Evolutionary conservation across 2,329 filamentous ascomycete species (phyloP).

Genomic region (Magnaporthales sp.): DNA sequence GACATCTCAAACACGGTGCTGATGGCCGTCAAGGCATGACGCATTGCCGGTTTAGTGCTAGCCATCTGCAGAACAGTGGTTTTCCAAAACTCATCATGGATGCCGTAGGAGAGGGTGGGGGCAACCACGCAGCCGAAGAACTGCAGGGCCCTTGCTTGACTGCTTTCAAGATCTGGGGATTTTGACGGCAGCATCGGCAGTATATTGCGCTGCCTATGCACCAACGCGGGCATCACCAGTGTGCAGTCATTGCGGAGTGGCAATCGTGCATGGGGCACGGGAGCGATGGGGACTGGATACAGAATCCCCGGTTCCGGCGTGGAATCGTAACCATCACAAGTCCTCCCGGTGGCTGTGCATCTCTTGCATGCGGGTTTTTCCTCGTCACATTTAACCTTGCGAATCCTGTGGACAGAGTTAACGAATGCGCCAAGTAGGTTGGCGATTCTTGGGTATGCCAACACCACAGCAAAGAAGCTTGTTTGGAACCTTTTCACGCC

Average conservation of each 20-base stretch:
- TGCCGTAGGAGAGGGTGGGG: slow-evolving; percentile 29
- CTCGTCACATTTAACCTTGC: slow-evolving; percentile 23
- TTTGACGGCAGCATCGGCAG: background rate
- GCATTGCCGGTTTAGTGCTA: slow-evolving; percentile 33
- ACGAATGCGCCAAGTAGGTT: background rate
- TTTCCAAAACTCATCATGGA: slow-evolving; percentile 34
- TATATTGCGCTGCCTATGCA: background rate
- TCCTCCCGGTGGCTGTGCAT: slow-evolving; percentile 20
- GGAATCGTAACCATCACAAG: slow-evolving; percentile 19
- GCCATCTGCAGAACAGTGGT: slow-evolving; percentile 35
- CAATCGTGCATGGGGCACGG: background rate
- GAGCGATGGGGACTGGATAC: background rate
- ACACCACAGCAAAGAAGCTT: background rate
- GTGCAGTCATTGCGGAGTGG: background rate
- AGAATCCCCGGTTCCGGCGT: too few relatives aligned
- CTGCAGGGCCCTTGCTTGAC: slow-evolving; percentile 25
- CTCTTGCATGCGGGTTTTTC: slow-evolving; percentile 19
- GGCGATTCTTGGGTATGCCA: background rate
- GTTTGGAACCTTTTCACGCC: background rate
- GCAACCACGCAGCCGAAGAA: slow-evolving; percentile 29
- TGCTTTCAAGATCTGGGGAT: background rate
- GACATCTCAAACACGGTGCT: slow-evolving; percentile 35
- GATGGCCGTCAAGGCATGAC: slow-evolving; percentile 40
- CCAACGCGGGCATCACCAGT: background rate
- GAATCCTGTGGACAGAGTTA: slow-evolving; percentile 13